Conservation (phyloP, 805 yeast genomes). For the Candida xyloterini region DNA sequence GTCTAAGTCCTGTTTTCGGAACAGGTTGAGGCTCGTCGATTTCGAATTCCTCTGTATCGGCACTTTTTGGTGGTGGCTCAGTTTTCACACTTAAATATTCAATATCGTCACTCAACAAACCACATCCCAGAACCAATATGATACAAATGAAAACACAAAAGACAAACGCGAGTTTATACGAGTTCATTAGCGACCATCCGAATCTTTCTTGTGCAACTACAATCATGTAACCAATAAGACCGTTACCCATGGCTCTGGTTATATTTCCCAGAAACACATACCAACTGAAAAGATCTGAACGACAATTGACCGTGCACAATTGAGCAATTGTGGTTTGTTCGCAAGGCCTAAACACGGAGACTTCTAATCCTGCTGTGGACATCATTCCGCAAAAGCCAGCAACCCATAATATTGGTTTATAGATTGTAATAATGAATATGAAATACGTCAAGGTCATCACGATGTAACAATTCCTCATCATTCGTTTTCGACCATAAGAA, state of each 20-base stretch:
- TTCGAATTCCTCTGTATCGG: conserved; percentile 29
- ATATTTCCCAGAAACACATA: conserved; percentile 48
- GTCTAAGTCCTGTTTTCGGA: conserved; percentile 3
- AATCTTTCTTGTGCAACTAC: conserved; percentile 18
- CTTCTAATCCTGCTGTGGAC: conserved; percentile 58
- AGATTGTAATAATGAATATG: conserved; percentile 35
- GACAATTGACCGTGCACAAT: conserved; percentile 36
- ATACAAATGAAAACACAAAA: conserved; percentile 27
- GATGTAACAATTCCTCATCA: conserved; percentile 39
- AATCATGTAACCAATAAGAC: conserved; percentile 37
- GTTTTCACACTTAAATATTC: conserved; percentile 4
- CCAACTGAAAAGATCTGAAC: conserved; percentile 60
- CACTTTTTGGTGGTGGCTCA: conserved; percentile 6
- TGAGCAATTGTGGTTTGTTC: conserved; percentile 54
- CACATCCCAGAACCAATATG: conserved; percentile 5
- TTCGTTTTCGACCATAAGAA: conserved; percentile 41
- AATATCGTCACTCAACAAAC: conserved; percentile 11
- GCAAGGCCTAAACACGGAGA: conserved; percentile 56
- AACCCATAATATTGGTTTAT: conserved; percentile 34
- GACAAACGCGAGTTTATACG: conserved; percentile 34
- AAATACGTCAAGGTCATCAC: conserved; percentile 44
- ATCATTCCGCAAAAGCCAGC: conserved; percentile 49
- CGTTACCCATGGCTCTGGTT: conserved; percentile 46
- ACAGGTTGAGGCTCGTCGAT: conserved; percentile 1
- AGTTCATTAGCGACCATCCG: conserved; percentile 23